Evolutionary conservation across 345 rosid species (phyloP).

Genomic region (Gynandropsis gynandra): DNA sequence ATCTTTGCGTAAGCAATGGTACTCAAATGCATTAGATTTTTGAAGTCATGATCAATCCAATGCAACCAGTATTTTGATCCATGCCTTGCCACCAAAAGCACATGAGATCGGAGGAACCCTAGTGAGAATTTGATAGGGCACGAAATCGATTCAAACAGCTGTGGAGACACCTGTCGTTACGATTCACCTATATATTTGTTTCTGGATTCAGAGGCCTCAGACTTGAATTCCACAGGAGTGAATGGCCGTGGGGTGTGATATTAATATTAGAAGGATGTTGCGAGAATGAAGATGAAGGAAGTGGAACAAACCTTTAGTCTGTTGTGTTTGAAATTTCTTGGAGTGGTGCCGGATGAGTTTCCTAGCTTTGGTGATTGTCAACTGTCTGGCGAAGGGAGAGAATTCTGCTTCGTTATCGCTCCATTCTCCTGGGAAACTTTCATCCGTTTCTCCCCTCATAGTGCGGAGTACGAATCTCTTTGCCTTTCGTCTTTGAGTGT

Average conservation of each 20-base stretch:
- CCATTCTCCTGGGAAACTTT: constrained; percentile 81
- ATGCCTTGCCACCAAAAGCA: no score
- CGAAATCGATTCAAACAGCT: no score
- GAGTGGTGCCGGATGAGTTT: constrained; percentile 85
- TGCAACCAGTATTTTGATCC: no score
- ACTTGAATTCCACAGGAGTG: no score
- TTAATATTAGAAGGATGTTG: no score
- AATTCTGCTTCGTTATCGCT: constrained; percentile 86
- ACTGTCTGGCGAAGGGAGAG: constrained; percentile 84
- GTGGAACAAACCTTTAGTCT: constrained; percentile 55
- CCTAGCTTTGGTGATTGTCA: constrained; percentile 84
- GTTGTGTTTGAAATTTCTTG: constrained; percentile 68
- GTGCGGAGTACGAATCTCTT: constrained; percentile 84
- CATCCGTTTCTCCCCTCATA: constrained; percentile 88
- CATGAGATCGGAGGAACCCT: no score
- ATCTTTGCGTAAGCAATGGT: no score
- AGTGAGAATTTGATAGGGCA: neutral
- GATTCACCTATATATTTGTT: neutral
- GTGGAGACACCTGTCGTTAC: neutral
- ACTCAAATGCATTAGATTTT: no score
- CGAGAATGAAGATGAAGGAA: neutral
- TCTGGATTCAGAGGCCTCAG: no score
- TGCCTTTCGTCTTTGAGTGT: constrained; percentile 85
- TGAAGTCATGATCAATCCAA: no score
- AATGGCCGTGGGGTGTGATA: no score